Base-by-base conservation (phyloP, 2,329 filamentous ascomycete species). In the Clathrospora elynae region DNA sequence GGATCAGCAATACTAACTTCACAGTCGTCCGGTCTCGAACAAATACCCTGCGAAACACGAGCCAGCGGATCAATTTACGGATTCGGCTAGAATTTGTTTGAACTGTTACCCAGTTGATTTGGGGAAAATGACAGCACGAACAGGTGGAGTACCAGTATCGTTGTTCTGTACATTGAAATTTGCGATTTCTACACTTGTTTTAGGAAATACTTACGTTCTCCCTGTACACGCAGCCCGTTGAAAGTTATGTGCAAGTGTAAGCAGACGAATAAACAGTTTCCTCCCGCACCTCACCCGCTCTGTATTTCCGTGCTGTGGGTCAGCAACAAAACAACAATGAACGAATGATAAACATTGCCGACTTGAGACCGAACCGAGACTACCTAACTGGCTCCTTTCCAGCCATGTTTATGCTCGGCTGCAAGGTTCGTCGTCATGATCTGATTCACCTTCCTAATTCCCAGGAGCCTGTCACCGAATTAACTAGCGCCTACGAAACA, bases 371-470 rank as follows among this genome's bases (percentile, higher is more conserved):
- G 51, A 51, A 52, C 53, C 47, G 49, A 51, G 34, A 44, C 46
- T 40, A 54, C 13, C 12, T 6, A 6, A 24, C 6, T 32, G 18
- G 19, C 44, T 46, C 42, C 42, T 24, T 25, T 45, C 24, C 35
- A n/a, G n/a, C n/a, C n/a, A n/a, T n/a, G n/a, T n/a, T n/a, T n/a
- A n/a, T n/a, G n/a, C n/a, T n/a, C n/a, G n/a, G n/a, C n/a, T n/a
- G n/a, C n/a, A n/a, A n/a, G n/a, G n/a, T n/a, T 40, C 61, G 46
- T 63, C 65, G 65, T 67, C 62, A 67, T 68, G 59, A 64, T 66
- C 46, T 53, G 53, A 61, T 30, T 37, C 18, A 38, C 39, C 34
- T 44, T 32, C 46, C 51, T 47, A 45, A 36, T 49, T 52, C 59
- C 65, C 64, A 57, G 55, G 51, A 47, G 52, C 59, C 52, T 55